Evolutionary conservation across 148 eudicot species (phyloP), one percentile per base, ranked within the genome.

Genomic region (Amaranthus cruentus): DNA sequence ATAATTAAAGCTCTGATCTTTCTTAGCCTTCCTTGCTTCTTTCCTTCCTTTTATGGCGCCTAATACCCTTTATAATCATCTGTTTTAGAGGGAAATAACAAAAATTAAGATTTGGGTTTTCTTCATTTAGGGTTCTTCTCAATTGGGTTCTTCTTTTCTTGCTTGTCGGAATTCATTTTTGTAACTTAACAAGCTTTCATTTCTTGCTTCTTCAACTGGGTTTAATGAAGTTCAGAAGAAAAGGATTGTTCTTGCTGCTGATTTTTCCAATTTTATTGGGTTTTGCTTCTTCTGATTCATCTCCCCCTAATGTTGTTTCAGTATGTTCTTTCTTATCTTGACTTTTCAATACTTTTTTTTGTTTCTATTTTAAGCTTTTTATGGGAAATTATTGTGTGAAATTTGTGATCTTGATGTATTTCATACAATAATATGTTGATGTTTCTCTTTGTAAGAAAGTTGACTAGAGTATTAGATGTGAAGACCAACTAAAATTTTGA

Each of bases 281-380:
- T 52, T 38, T 77, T 14, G 78, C 90, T 56, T 73, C 88, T 59
- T 78, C 79, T 80, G 82, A 89, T 72, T 85, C 84, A 66, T 87
- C 87, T 42, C 83, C 87, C 15, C 83, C 96, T 56, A 75, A 96
- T 62, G 49, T 77, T 8, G 58, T 81, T 47, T 83, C 90, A 83
- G 98, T 93, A 87, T 56, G 86, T 79, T 14, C 52, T 56, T 60
- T 67, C 66, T 8, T 54, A 48, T 66, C 42, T 54, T 63, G 38
- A 28, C 38, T 28, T 51, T 54, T 50, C 2, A n/a, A n/a, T 72
- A 72, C 9, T 68, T 15, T 51, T 12, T 43, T 47, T 13, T 51
- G 18, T 4, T 76, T 8, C 55, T 58, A 51, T 42, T 61, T 9
- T 38, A 6, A 9, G 12, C 4, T 73, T 62, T 10, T 42, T 11